Evolutionary conservation across 73 alveolate species (phyloP).

Genomic region (Stentor coeruleus): DNA sequence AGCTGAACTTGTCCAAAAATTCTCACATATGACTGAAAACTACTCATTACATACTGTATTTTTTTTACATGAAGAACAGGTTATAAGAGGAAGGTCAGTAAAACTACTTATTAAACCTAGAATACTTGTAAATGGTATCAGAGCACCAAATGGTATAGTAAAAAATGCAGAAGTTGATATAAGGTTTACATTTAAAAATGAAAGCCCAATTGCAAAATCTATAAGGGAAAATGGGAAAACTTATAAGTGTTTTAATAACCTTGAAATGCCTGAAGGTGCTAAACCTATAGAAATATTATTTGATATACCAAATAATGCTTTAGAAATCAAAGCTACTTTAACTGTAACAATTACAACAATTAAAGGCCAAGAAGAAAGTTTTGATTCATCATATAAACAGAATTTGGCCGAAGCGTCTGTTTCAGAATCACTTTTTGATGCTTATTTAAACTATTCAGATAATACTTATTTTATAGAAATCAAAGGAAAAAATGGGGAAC

Average conservation of each 20-base stretch:
- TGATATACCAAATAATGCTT: conserved; percentile 41
- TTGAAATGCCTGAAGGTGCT: conserved; percentile 34
- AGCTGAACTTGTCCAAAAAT: conserved; percentile 20
- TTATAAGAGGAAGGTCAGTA: conserved; percentile 53
- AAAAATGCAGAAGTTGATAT: conserved; percentile 47
- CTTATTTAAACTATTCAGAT: conserved; percentile 2
- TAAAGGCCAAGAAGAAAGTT: conserved; percentile 12
- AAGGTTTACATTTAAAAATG: conserved; percentile 24
- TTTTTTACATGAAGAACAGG: conserved; percentile 20
- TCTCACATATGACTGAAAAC: conserved; percentile 1
- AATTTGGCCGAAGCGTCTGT: not conserved
- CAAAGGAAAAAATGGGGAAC: conserved; percentile 24
- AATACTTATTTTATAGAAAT: not conserved
- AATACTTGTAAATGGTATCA: conserved; percentile 58
- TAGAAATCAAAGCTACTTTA: conserved; percentile 24
- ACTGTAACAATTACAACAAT: conserved; percentile 1
- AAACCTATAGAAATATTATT: conserved; percentile 30
- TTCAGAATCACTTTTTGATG: not conserved
- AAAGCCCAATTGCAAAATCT: conserved; percentile 35
- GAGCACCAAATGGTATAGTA: conserved; percentile 44
- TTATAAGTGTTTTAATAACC: conserved; percentile 38
- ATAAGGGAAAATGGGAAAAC: conserved; percentile 34
- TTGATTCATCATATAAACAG: conserved; percentile 30
- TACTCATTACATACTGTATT: not conserved
- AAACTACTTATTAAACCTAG: conserved; percentile 40